Evolutionary conservation across 1,139 yeast species (phyloP).

Genomic region (Pneumocystis murina): DNA sequence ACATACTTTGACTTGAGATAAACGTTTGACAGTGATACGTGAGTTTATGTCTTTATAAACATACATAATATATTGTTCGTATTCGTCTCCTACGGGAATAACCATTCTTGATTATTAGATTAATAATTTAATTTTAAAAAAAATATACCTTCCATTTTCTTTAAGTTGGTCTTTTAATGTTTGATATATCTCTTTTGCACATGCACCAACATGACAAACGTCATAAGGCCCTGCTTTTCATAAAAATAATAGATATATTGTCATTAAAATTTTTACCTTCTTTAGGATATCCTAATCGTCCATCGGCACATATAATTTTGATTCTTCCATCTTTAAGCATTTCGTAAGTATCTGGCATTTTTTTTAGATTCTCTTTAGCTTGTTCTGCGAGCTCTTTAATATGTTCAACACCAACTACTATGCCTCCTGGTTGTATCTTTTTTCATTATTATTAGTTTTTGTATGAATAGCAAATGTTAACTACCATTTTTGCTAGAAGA

Average conservation of each 20-base stretch:
- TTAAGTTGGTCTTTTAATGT: conserved; percentile 10
- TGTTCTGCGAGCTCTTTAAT: conserved; percentile 8
- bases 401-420: conserved; percentile 15
- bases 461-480: neutral
- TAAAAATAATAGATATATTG: neutral
- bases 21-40: neutral
- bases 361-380: conserved; percentile 1
- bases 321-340: conserved; percentile 6
- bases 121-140: no score
- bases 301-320: conserved; percentile 4
- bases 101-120: no score
- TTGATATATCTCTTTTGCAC: conserved; percentile 11
- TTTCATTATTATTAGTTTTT: neutral
- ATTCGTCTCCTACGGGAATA: no score
- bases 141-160: conserved; percentile 7
- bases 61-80: no score
- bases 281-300: conserved; percentile 2
- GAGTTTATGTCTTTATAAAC: no score
- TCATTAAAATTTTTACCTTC: conserved; percentile 3
- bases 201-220: conserved; percentile 15
- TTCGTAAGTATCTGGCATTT: conserved; percentile 7
- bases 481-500: conserved; percentile 12
- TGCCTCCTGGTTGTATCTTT: conserved; percentile 4
- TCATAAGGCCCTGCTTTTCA: conserved; percentile 9
- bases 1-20: neutral